Evolutionary conservation across 2,329 filamentous ascomycete genomes (phyloP), one percentile per base, ranked within the genome.

Genomic region (Mollisia scopiformis): DNA sequence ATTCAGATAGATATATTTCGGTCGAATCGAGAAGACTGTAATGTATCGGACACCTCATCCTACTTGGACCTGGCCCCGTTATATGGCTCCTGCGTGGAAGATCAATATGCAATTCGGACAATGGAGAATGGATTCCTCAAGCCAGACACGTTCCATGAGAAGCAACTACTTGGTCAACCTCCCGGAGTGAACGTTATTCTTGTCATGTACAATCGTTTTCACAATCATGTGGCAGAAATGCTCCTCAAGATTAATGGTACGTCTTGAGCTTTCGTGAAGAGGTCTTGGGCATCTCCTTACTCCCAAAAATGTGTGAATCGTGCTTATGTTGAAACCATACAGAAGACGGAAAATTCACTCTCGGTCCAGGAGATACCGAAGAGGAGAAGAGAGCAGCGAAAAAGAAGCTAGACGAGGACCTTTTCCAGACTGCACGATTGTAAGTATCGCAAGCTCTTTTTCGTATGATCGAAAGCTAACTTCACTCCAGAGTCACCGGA

Each of bases 151-250:
- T 93, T 89, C 66, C 84, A 87, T 3, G 88, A 92, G 69, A 85
- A 86, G 73, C 82, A 90, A 46, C 76, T 92, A 1, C 75, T 88
- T 23, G 87, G 84, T 8, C 87, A 90, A 69, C 90, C 90, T 0
- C 88, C 90, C 0, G 89, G 89, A 8, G 88, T 90, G 2, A 82
- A 84, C 59, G 85, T 90, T 4, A 70, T 93, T 1, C 77, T 93
- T 30, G 81, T 93, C 74, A 90, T 92, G 88, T 88, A 92, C 76
- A 89, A 88, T 71, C 84, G 88, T 25, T 96, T 96, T 76, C 93
- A 97, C 76, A 97, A 97, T 76, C 83, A 95, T 64, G 85, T 92
- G 0, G 92, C 90, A 1, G 83, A 87, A 57, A 89, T 94, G 62
- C 79, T 97, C 8, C 89, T 90, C 0, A 78, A 82, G 16, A 93